Conservation (phyloP, 2,329 filamentous ascomycete species). For the Karstenula rhodostoma region DNA sequence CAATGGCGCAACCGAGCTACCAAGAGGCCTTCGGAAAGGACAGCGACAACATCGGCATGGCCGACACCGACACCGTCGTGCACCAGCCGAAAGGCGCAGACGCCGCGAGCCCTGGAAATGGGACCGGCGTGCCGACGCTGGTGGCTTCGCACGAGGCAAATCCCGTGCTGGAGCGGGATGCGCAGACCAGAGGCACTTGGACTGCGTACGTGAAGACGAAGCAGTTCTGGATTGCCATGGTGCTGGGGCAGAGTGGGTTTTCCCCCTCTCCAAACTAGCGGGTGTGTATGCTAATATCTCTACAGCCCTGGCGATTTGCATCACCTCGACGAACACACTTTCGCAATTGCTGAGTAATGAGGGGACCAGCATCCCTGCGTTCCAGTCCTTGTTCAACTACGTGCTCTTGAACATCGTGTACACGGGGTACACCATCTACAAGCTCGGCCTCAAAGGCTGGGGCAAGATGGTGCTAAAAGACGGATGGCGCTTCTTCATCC, state of each 20-base stretch:
- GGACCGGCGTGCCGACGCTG: slow-evolving; percentile 21
- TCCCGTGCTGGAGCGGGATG: slow-evolving; percentile 41
- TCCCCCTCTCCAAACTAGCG: neutral
- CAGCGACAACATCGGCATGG: slow-evolving; percentile 27
- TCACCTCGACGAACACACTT: slow-evolving; percentile 93
- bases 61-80: slow-evolving; percentile 28
- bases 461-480: slow-evolving; percentile 68
- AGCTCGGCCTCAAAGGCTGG: slow-evolving; percentile 79
- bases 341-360: slow-evolving; percentile 73
- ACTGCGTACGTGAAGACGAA: slow-evolving; percentile 79
- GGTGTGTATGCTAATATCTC: neutral
- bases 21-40: slow-evolving; percentile 13
- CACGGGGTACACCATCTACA: slow-evolving; percentile 78
- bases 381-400: slow-evolving; percentile 97
- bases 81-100: slow-evolving; percentile 34
- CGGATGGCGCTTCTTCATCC: slow-evolving; percentile 90
- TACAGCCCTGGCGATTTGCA: slow-evolving; percentile 70
- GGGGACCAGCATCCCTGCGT: slow-evolving; percentile 85
- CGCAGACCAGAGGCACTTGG: slow-evolving; percentile 55
- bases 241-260: slow-evolving; percentile 67
- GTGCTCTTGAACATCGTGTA: slow-evolving; percentile 83
- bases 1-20: slow-evolving; percentile 19
- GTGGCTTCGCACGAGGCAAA: slow-evolving; percentile 21
- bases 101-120: slow-evolving; percentile 40
- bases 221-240: slow-evolving; percentile 87